phyloP scores from a whole-genome alignment of 208 protist genomes.

The Leishmania amazonensis region DNA sequence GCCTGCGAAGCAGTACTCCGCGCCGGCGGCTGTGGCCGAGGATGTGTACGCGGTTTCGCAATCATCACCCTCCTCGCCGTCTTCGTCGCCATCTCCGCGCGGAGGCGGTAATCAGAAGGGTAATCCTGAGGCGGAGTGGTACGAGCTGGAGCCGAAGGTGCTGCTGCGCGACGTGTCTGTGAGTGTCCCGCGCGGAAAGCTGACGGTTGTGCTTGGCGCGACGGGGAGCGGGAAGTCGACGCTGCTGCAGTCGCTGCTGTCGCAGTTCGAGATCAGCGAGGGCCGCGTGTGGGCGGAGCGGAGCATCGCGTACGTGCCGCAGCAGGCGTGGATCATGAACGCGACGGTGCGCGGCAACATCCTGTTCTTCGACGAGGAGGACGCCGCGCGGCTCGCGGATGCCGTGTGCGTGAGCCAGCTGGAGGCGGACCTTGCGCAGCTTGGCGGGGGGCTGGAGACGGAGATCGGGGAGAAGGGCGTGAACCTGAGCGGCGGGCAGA shows the following conservation, averaged over 20 bases:
- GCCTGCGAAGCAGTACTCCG: background rate
- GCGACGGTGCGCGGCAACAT: slow-evolving; percentile 95
- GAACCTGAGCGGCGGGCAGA: slow-evolving; percentile 91
- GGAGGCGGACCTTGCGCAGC: slow-evolving; percentile 72
- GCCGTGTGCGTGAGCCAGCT: slow-evolving; percentile 78
- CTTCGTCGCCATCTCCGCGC: too few relatives aligned
- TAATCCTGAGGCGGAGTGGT: too few relatives aligned
- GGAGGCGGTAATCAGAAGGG: too few relatives aligned
- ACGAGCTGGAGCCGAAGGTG: slow-evolving; percentile 32
- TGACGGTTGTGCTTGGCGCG: slow-evolving; percentile 68
- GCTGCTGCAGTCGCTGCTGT: slow-evolving; percentile 34
- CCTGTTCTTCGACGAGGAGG: slow-evolving; percentile 77
- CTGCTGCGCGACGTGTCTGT: slow-evolving; percentile 48
- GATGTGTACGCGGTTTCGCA: too few relatives aligned
- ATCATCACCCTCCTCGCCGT: too few relatives aligned
- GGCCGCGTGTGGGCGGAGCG: background rate
- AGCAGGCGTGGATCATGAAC: slow-evolving; percentile 94
- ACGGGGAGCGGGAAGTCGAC: slow-evolving; percentile 81
- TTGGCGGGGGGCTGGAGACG: slow-evolving; percentile 88
- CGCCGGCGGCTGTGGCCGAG: background rate
- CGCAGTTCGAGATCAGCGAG: background rate
- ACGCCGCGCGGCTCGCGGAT: slow-evolving; percentile 44
- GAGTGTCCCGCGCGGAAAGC: slow-evolving; percentile 44
- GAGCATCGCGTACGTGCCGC: slow-evolving; percentile 88
- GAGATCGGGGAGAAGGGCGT: slow-evolving; percentile 91